Evolutionary conservation across 2,329 filamentous ascomycete species (phyloP).

Genomic region (Diaporthe citri): DNA sequence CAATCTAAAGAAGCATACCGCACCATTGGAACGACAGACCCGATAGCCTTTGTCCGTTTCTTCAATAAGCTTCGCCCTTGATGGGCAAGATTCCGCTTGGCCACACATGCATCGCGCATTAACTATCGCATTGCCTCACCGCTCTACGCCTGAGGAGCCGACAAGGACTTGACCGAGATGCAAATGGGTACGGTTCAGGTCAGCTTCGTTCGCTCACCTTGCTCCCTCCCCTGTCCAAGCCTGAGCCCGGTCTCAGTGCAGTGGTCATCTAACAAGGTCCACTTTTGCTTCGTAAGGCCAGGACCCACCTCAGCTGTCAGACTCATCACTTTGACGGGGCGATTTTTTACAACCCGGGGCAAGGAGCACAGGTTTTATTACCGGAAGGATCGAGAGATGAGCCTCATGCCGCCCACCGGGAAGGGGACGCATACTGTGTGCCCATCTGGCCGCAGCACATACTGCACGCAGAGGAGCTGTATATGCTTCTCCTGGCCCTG

Average conservation of each 20-base stretch:
- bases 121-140: conserved; percentile 33
- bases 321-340: conserved; percentile 29
- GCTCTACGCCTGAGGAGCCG: conserved; percentile 34
- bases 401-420: conserved; percentile 22
- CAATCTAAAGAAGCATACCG: conserved; percentile 25
- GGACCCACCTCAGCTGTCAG: conserved; percentile 36
- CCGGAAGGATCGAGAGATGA: conserved; percentile 26
- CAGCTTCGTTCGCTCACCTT: conserved; percentile 41
- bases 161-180: conserved; percentile 38
- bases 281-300: conserved; percentile 34
- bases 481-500: not conserved
- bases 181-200: conserved; percentile 32
- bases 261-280: conserved; percentile 28
- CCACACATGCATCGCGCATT: conserved; percentile 10
- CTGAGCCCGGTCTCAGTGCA: conserved; percentile 32
- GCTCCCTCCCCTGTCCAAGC: conserved; percentile 35
- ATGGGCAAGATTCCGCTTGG: conserved; percentile 23
- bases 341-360: conserved; percentile 13
- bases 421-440: conserved; percentile 16
- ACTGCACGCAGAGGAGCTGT: not conserved
- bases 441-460: not conserved
- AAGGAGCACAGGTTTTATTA: conserved; percentile 16
- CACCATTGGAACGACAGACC: conserved; percentile 16
- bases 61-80: conserved; percentile 1
- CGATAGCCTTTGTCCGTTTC: conserved; percentile 28